A percentile compares a stretch with the other conserved stretches of the same genome.
phyloP scores from a whole-genome alignment of 148 eudicot genomes.

The Cornus kousa region DNA sequence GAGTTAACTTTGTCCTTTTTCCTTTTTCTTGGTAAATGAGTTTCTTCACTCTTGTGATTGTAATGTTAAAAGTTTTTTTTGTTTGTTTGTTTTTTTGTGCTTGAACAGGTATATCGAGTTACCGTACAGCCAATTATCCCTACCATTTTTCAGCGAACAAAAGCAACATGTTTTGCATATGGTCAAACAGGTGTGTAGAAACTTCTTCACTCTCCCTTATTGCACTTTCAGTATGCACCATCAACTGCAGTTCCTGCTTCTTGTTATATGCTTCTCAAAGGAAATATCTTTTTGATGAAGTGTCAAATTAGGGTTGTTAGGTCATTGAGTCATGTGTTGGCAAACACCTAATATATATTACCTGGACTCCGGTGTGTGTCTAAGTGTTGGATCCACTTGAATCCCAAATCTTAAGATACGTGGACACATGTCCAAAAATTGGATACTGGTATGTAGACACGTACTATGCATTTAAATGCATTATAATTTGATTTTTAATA shows the following conservation, averaged over 20 bases:
- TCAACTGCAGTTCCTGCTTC: neutral
- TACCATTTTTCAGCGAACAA: constrained; percentile 80
- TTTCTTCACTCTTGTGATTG: neutral
- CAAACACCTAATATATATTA: too few relatives aligned
- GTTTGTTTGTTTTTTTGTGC: neutral
- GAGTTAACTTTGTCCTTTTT: too few relatives aligned
- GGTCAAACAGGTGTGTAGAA: constrained; percentile 85
- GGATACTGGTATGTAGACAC: too few relatives aligned
- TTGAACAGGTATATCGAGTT: constrained; percentile 69
- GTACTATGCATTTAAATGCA: too few relatives aligned
- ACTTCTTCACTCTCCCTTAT: constrained; percentile 10
- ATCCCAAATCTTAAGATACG: too few relatives aligned
- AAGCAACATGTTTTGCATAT: constrained; percentile 99
- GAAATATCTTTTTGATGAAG: neutral
- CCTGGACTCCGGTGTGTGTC: too few relatives aligned
- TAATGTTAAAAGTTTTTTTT: neutral
- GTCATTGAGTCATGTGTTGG: too few relatives aligned
- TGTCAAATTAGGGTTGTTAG: constrained; percentile 5
- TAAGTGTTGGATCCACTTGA: too few relatives aligned
- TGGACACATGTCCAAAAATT: too few relatives aligned
- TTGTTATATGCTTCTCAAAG: constrained; percentile 4
- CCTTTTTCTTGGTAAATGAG: neutral
- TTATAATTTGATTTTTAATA: too few relatives aligned
- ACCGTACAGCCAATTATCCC: constrained; percentile 96
- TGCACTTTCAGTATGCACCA: neutral